A percentile compares a stretch with the other conserved stretches of the same genome.
These are phyloP conservation scores for Cladosporium sp. DNA, from an alignment of 2,329 filamentous ascomycete genomes.

Conservation along the genomic window DNA sequence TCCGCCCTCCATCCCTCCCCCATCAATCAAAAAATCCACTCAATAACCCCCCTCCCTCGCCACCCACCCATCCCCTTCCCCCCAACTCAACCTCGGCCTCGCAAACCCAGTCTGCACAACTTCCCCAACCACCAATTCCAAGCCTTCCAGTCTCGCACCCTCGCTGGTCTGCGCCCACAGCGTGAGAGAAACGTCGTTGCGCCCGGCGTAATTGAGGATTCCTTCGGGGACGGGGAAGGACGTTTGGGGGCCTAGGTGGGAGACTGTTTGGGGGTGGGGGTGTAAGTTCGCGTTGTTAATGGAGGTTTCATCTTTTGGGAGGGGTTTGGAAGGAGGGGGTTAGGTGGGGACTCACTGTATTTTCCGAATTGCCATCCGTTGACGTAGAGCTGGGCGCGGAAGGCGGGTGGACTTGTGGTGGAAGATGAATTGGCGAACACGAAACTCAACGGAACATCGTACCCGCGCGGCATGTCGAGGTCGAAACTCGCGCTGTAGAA, in stretches of 20 bases:
- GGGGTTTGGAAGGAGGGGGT: no score
- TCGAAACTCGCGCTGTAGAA: slow-evolving; percentile 56
- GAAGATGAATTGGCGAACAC: slow-evolving; percentile 42
- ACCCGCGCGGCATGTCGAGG: slow-evolving; percentile 51
- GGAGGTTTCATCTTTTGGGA: no score
- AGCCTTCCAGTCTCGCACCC: slow-evolving; percentile 51
- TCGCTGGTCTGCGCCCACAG: slow-evolving; percentile 58
- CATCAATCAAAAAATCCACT: background rate
- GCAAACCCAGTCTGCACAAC: slow-evolving; percentile 46
- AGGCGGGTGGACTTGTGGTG: slow-evolving; percentile 29
- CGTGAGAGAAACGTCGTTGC: slow-evolving; percentile 60
- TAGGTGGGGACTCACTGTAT: slow-evolving; percentile 32
- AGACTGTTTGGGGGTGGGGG: slow-evolving; percentile 30
- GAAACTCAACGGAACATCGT: slow-evolving; percentile 60
- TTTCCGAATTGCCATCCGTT: slow-evolving; percentile 73
- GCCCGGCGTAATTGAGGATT: slow-evolving; percentile 61
- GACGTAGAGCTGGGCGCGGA: slow-evolving; percentile 62
- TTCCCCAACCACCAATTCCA: slow-evolving; percentile 47
- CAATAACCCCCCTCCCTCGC: slow-evolving; percentile 7
- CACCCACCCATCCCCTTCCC: background rate
- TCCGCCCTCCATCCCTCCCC: no score
- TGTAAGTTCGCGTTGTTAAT: background rate
- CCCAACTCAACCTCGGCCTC: slow-evolving; percentile 8
- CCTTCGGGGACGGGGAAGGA: slow-evolving; percentile 65
- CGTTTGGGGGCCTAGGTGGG: slow-evolving; percentile 65